Percentiles rank a stretch among this genome's conserved stretches.
Conservation (phyloP, 2,329 filamentous ascomycete species). For the Berkeleyomyces basicola region DNA sequence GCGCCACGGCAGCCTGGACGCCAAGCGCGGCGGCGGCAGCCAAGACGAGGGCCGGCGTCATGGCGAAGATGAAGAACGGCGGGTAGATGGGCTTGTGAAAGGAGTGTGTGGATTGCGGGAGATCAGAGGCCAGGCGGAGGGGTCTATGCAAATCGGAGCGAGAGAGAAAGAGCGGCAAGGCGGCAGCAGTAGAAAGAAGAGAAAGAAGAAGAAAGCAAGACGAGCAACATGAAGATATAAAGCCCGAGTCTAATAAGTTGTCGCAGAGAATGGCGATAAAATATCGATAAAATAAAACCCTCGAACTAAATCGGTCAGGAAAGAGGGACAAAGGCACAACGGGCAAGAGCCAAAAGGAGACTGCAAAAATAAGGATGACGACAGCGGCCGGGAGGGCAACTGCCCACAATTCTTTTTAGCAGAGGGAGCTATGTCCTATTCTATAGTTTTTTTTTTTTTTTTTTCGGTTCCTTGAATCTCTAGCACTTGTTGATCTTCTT, state of each 20-base stretch:
- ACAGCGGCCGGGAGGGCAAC: background rate
- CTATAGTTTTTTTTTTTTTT: background rate
- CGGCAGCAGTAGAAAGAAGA: background rate
- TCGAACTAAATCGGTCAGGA: background rate
- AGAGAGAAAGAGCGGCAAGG: background rate
- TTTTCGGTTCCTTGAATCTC: background rate
- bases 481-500: background rate
- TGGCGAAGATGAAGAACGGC: background rate
- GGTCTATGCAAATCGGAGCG: background rate
- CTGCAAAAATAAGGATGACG: background rate
- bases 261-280: background rate
- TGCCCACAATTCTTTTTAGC: background rate
- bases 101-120: background rate
- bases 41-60: slow-evolving; percentile 6
- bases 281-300: background rate
- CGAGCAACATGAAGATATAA: background rate
- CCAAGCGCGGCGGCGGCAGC: slow-evolving; percentile 5
- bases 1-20: background rate
- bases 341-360: background rate
- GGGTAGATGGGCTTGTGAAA: background rate
- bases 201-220: background rate
- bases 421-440: background rate
- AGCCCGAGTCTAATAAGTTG: background rate
- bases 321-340: background rate
- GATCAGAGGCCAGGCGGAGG: background rate